Evolutionary conservation across 352 stramenopile species (phyloP).

Genomic region (Pythium dissimile): DNA sequence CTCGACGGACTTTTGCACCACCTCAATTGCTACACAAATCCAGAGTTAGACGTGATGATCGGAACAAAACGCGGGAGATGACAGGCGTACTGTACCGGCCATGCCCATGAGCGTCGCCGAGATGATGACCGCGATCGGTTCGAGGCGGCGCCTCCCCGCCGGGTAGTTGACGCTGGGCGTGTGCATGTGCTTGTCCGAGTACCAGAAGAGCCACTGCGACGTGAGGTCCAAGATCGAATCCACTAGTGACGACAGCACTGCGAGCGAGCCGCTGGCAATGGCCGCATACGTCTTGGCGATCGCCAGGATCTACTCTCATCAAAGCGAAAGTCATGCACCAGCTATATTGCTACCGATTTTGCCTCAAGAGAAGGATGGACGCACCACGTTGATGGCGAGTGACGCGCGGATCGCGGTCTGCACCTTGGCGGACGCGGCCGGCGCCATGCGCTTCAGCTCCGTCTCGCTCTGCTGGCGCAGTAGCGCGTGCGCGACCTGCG

Average conservation of each 20-base stretch:
- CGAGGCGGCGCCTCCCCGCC: slow-evolving; percentile 87
- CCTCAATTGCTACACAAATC: slow-evolving; percentile 75
- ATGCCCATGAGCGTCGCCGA: slow-evolving; percentile 97
- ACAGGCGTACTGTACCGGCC: slow-evolving; percentile 41
- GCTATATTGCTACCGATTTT: too few relatives aligned
- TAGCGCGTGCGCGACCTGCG: slow-evolving; percentile 69
- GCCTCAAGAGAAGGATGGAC: too few relatives aligned
- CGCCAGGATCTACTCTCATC: slow-evolving; percentile 39
- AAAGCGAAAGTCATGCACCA: too few relatives aligned
- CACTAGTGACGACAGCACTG: slow-evolving; percentile 92
- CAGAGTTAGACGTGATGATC: too few relatives aligned
- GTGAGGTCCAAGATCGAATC: slow-evolving; percentile 94
- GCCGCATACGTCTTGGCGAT: slow-evolving; percentile 74
- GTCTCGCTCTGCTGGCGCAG: slow-evolving; percentile 56
- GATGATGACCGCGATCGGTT: slow-evolving; percentile 95
- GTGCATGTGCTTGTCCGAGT: slow-evolving; percentile 91
- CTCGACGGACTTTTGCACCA: slow-evolving; percentile 91
- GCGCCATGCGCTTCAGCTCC: slow-evolving; percentile 38
- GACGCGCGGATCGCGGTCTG: slow-evolving; percentile 70
- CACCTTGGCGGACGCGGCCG: slow-evolving; percentile 43
- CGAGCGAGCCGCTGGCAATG: slow-evolving; percentile 86
- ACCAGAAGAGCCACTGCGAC: slow-evolving; percentile 92
- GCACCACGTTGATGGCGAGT: slow-evolving; percentile 65
- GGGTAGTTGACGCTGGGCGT: slow-evolving; percentile 92
- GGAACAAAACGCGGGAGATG: background rate